phyloP scores from a whole-genome alignment of 2,329 filamentous ascomycete species.

The Colletotrichum endophyticum region DNA sequence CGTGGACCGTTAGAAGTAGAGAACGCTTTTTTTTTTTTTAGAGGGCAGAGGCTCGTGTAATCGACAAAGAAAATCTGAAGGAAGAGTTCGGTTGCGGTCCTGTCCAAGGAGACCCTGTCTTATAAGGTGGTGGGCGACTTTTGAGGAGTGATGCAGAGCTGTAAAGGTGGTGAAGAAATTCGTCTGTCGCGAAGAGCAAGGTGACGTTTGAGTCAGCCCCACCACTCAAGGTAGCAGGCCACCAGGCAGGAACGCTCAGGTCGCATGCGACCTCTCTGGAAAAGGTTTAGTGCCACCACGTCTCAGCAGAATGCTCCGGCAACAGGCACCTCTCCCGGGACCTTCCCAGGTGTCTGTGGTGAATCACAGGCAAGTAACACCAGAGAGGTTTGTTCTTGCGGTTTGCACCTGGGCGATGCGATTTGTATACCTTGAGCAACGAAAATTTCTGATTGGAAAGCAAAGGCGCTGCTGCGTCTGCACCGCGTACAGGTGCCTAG shows the following conservation, averaged over 20 bases:
- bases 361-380: not conserved
- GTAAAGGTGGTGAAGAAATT: constrained; percentile 10
- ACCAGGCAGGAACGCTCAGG: constrained; percentile 12
- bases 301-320: not conserved
- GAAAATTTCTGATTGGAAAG: not conserved
- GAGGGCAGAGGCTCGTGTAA: not conserved
- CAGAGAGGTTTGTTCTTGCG: not conserved
- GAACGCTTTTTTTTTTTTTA: not conserved
- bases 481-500: not conserved
- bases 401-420: not conserved
- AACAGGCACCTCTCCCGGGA: not conserved
- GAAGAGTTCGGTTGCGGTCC: not conserved
- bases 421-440: not conserved
- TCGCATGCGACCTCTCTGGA: constrained; percentile 2
- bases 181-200: constrained; percentile 21
- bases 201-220: constrained; percentile 23
- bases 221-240: constrained; percentile 1
- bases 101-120: not conserved
- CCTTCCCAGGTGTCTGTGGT: not conserved
- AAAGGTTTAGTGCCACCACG: not conserved
- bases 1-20: not conserved
- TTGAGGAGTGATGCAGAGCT: not conserved
- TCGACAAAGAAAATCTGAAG: not conserved
- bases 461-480: not conserved
- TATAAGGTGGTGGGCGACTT: not conserved